Evolutionary conservation across 2,329 filamentous ascomycete species (phyloP), one percentile per base, ranked within the genome.

Genomic region (Colletotrichum ledebouriae): DNA sequence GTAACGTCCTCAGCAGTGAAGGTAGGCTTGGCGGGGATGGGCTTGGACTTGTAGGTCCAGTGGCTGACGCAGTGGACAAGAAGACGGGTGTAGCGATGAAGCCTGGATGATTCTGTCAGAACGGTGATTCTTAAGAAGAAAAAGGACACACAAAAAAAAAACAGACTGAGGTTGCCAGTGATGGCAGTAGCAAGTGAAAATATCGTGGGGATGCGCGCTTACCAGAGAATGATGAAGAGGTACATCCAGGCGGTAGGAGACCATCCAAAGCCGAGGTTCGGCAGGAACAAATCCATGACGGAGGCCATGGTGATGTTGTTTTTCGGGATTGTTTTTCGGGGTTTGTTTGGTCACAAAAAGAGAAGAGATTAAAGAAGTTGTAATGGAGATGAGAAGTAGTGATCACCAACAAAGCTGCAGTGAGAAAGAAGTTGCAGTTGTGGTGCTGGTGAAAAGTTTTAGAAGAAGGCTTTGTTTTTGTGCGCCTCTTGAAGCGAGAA

Each of bases 71-170:
- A 89, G 78, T 98, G 96, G 73, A 97, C 90, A 74, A 97, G 84
- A 73, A 97, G 86, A 72, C 95, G 92, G 70, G 94, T 76, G 81
- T 98, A 98, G 73, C 95, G 92, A 84, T 97, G 94, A 70, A 95
- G 76, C 89, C 94, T 97, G 65, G 29, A 17, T 29, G 37, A 75
- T 59, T 64, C 47, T 41, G 71, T 75, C 73, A 76, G 74, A 69
- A 29, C 13, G 41, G 49, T 11, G 17, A 20, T 37, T 13, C 11
- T 13, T 11, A 29, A 34, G 42, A n/a, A 59, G 25, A 20, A 20
- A 20, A 15, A 12, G 39, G 9, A 13, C 17, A 20, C 6, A 42
- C 29, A 41, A 9, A n/a, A 11, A 29, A 29, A 17, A 15, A 22
- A 12, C 17, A 17, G 17, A 17, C 17, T 42, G 20, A 34, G n/a